Conservation (phyloP, 176 grass and related monocot species). For the Coix lacrymajobi region DNA sequence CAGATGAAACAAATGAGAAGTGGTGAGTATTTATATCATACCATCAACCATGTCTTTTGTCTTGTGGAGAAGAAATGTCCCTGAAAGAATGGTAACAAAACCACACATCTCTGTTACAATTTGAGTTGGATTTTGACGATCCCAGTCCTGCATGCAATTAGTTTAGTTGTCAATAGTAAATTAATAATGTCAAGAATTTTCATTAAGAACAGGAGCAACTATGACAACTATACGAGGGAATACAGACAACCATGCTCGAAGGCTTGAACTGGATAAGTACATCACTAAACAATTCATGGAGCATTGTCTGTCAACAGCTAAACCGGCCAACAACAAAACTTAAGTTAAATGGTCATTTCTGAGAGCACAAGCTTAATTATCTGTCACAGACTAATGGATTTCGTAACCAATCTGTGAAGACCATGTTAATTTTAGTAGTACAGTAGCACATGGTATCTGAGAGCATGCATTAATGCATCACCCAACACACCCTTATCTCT, state of each 20-base stretch:
- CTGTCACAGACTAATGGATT: background rate
- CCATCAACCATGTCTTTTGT: slow-evolving; percentile 98
- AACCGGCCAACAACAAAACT: background rate
- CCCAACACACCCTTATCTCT: background rate
- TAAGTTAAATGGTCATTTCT: background rate
- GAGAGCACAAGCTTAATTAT: background rate
- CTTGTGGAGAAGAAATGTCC: slow-evolving; percentile 98
- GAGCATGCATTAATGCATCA: background rate
- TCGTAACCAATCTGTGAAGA: background rate
- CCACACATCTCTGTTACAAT: slow-evolving; percentile 96
- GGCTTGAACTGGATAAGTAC: background rate
- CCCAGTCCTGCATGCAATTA: slow-evolving; percentile 73
- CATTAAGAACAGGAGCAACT: background rate
- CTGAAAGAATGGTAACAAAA: slow-evolving; percentile 90
- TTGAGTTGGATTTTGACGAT: slow-evolving; percentile 94
- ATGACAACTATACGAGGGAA: background rate
- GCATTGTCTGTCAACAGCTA: background rate
- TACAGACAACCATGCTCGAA: background rate
- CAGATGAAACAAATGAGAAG: background rate
- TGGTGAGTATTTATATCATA: slow-evolving; percentile 11
- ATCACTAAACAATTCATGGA: background rate
- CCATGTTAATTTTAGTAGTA: background rate
- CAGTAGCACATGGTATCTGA: background rate
- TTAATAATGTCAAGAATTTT: background rate
- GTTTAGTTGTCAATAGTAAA: background rate